These are phyloP conservation scores for Ustilago curta DNA, from an alignment of 1,284 basidiomycete genomes.

Conservation along the genomic window DNA sequence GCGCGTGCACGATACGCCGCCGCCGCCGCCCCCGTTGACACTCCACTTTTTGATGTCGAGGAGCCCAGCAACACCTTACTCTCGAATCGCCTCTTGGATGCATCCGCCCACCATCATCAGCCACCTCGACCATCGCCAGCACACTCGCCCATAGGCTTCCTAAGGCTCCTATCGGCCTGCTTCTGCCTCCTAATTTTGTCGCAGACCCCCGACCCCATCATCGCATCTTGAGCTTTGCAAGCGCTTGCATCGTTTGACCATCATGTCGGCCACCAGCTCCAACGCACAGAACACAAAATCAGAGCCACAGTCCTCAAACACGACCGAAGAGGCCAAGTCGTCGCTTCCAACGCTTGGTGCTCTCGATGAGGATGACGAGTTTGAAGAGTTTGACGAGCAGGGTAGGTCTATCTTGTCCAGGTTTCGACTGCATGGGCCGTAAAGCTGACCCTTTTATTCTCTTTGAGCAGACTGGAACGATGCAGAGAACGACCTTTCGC, in stretches of 20 bases:
- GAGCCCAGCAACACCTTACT: conserved; percentile 23
- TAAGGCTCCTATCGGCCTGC: neutral
- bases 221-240: neutral
- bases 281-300: conserved; percentile 34
- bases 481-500: conserved; percentile 81
- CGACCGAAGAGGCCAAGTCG: conserved; percentile 25
- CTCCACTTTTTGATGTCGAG: conserved; percentile 22
- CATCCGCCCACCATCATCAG: neutral
- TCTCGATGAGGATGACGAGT: conserved; percentile 69
- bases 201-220: neutral
- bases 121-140: neutral
- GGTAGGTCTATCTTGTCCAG: conserved; percentile 42
- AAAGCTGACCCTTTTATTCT: neutral
- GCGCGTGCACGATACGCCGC: conserved; percentile 29
- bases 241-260: conserved; percentile 4
- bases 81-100: neutral
- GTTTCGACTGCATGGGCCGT: neutral
- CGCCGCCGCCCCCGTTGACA: no score
- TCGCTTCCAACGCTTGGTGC: conserved; percentile 63
- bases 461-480: conserved; percentile 81
- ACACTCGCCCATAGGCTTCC: neutral
- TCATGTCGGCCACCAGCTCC: conserved; percentile 42
- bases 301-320: conserved; percentile 33
- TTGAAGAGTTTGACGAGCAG: conserved; percentile 68
- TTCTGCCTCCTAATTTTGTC: neutral